A percentile compares a stretch with the other conserved stretches of the same genome.
phyloP scores from a whole-genome alignment of 345 rosid genomes.

The Brassica juncea region DNA sequence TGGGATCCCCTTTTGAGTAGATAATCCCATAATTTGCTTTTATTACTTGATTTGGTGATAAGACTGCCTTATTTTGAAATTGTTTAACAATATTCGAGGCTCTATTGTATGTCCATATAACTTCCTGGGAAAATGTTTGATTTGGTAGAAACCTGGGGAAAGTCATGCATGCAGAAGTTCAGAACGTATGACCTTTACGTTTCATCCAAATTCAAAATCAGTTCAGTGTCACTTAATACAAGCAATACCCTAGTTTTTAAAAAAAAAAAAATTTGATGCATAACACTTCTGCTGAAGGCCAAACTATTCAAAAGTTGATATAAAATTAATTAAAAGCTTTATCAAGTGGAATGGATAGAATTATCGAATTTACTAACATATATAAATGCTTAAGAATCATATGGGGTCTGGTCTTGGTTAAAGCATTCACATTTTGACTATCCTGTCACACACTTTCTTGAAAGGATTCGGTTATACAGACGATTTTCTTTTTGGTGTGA shows the following conservation, averaged over 20 bases:
- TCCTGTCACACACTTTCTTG: constrained; percentile 36
- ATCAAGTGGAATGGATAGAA: constrained; percentile 4
- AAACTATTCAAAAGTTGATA: constrained; percentile 5
- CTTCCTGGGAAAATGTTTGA: constrained; percentile 25
- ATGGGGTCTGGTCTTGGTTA: constrained; percentile 31
- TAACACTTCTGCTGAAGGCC: background rate
- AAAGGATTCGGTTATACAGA: constrained; percentile 26
- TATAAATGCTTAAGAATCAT: constrained; percentile 31
- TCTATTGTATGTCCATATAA: constrained; percentile 27
- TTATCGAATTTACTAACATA: background rate
- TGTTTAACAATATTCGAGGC: constrained; percentile 2
- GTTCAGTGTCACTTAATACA: background rate
- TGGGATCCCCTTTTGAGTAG: constrained; percentile 32
- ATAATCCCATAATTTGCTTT: constrained; percentile 22
- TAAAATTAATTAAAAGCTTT: background rate
- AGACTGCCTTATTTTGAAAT: constrained; percentile 3
- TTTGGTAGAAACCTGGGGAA: constrained; percentile 33
- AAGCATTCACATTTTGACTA: constrained; percentile 37
- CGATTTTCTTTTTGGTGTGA: background rate
- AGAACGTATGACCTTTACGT: background rate
- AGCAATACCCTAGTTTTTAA: background rate
- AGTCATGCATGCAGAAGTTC: constrained; percentile 18
- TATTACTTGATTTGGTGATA: constrained; percentile 20
- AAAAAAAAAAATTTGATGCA: background rate
- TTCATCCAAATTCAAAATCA: constrained; percentile 28